Evolutionary conservation across 2,329 filamentous ascomycete genomes (phyloP).

Genomic region (Diplodia corticola): DNA sequence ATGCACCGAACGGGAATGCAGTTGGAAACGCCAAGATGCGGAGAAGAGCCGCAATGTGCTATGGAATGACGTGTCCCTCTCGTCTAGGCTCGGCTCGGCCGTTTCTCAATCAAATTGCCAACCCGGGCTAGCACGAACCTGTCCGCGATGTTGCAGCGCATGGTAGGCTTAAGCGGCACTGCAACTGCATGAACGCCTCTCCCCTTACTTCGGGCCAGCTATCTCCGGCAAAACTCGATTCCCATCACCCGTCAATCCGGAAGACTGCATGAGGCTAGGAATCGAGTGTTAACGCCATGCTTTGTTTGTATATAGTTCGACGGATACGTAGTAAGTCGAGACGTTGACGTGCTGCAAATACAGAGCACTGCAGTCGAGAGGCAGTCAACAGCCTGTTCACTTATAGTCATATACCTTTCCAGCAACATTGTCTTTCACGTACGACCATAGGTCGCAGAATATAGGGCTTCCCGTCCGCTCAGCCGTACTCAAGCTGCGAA

Average conservation of each 20-base stretch:
- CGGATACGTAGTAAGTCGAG: no score
- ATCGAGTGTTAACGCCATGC: no score
- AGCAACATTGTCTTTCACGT: no score
- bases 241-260: no score
- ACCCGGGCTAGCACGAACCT: background rate
- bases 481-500: background rate
- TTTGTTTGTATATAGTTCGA: no score
- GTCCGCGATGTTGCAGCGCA: background rate
- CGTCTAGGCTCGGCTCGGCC: background rate
- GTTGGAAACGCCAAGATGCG: background rate
- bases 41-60: conserved; percentile 12
- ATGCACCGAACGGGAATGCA: background rate
- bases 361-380: no score
- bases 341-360: no score
- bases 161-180: background rate
- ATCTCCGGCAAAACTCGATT: no score
- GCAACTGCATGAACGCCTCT: no score
- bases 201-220: background rate
- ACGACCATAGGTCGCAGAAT: background rate
- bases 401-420: no score
- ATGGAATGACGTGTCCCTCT: background rate
- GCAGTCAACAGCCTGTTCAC: no score
- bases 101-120: background rate
- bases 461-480: background rate
- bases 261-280: no score